phyloP scores from a whole-genome alignment of 1,284 basidiomycete species.

The Porodaedalea pini region DNA sequence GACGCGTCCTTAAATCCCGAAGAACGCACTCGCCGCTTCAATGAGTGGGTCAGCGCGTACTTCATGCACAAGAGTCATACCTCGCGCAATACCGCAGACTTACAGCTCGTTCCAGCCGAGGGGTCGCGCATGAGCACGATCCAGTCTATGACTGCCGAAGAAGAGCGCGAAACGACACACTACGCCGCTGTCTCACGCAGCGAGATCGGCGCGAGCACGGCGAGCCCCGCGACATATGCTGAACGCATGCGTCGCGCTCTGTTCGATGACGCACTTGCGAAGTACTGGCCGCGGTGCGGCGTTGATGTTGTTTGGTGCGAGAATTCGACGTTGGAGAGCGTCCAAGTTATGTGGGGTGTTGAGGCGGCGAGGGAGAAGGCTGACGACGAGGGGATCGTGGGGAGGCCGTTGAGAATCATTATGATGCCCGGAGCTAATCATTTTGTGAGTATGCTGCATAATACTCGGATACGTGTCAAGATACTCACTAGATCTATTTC shows the following conservation, averaged over 20 bases:
- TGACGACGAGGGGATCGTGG: slow-evolving; percentile 9
- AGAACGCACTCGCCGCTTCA: slow-evolving; percentile 13
- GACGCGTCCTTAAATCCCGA: slow-evolving; percentile 9
- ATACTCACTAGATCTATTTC: not conserved
- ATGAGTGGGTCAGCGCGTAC: slow-evolving; percentile 20
- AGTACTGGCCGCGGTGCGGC: slow-evolving; percentile 14
- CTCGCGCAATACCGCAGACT: slow-evolving; percentile 10
- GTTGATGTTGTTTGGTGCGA: slow-evolving; percentile 21
- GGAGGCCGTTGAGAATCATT: slow-evolving; percentile 15
- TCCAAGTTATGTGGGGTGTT: slow-evolving; percentile 19
- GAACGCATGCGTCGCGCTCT: slow-evolving; percentile 19
- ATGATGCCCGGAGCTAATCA: slow-evolving; percentile 22
- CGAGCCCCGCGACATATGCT: not conserved
- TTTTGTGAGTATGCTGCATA: slow-evolving; percentile 20
- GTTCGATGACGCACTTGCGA: slow-evolving; percentile 16
- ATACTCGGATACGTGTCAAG: not conserved
- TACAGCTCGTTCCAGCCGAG: slow-evolving; percentile 7
- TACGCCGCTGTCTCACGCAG: slow-evolving; percentile 10
- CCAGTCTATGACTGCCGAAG: slow-evolving; percentile 18
- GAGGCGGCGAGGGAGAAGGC: slow-evolving; percentile 12
- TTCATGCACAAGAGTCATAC: slow-evolving; percentile 19
- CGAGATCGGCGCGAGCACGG: slow-evolving; percentile 9
- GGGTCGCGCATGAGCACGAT: slow-evolving; percentile 1
- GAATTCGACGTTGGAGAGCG: slow-evolving; percentile 15
- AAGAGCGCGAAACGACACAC: slow-evolving; percentile 12